Conservation (phyloP, 2,329 filamentous ascomycete species). For the Dactylellina leptospora region DNA sequence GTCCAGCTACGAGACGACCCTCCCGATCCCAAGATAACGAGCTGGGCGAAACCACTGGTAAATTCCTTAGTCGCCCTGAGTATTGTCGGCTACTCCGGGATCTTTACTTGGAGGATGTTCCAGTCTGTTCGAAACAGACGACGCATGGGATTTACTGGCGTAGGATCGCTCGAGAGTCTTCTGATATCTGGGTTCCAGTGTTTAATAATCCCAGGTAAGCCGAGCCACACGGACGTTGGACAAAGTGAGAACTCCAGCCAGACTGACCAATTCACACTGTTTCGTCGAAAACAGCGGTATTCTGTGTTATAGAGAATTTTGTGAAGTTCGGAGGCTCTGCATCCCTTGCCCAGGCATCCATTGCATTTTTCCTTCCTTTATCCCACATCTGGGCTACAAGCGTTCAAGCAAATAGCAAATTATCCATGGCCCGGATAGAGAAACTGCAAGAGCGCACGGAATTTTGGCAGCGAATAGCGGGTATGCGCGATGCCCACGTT, state of each 20-base stretch:
- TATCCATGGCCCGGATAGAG: constrained; percentile 64
- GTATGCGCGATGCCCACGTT: constrained; percentile 17
- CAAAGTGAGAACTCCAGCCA: too few relatives aligned
- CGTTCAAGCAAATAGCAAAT: constrained; percentile 66
- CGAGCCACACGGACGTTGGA: not conserved
- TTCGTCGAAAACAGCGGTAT: constrained; percentile 68
- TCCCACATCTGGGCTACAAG: constrained; percentile 71
- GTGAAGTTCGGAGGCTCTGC: constrained; percentile 66
- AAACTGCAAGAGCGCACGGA: constrained; percentile 36
- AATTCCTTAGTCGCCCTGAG: constrained; percentile 34
- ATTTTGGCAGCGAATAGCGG: constrained; percentile 46
- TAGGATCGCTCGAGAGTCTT: constrained; percentile 47
- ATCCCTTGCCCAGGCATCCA: constrained; percentile 67
- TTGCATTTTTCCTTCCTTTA: constrained; percentile 71
- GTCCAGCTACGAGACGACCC: constrained; percentile 60
- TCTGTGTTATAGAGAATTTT: constrained; percentile 69
- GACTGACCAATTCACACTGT: too few relatives aligned
- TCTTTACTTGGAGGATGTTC: constrained; percentile 31
- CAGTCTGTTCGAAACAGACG: constrained; percentile 30
- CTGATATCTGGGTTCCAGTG: constrained; percentile 30
- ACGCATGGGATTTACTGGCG: constrained; percentile 36
- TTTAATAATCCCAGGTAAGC: constrained; percentile 37
- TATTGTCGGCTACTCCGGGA: constrained; percentile 53
- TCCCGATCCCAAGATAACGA: constrained; percentile 55
- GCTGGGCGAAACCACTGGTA: constrained; percentile 46